Evolutionary conservation across 139 green algal species (phyloP), one percentile per base, ranked within the genome.

Genomic region (Haematococcus lacustris): DNA sequence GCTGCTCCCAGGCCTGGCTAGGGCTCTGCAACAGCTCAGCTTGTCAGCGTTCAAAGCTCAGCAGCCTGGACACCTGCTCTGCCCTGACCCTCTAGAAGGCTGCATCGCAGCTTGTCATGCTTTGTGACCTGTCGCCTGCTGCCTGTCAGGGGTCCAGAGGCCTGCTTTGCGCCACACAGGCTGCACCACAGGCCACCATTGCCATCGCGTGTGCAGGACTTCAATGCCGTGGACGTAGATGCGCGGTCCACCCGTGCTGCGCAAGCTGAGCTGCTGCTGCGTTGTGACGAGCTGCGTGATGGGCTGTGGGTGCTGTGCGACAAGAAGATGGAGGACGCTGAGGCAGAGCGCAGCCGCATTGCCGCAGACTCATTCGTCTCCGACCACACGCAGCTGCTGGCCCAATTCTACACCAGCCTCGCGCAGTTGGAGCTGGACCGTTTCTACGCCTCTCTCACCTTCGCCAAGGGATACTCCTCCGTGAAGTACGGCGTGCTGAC

Each of bases 251-350:
- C 51, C 65, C 40, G 60, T 88, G 28, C 84, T 90, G 60, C 82
- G 1, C 83, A 87, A 69, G 85, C 64, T 25, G 87, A 93, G 85
- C 80, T 92, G 71, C 71, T 90, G 83, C 76, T 94, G 73, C 83
- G 88, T 50, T 70, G 69, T 40, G 85, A 92, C 66, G 89, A 94
- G 83, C 83, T 92, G 73, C 82, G 87, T 1, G 89, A 94, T 30
- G 66, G 71, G 25, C 80, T 94, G 47, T 94, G 89, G 89, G 83
- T 82, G 17, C 33, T 91, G 33, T 92, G 87, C 67, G 89, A 94
- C 73, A 53, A 59, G 39, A 88, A 87, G 74, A 78, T 85, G 60
- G 81, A 86, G 65, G 80, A 82, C 47, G 82, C 79, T 30, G 80
- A 87, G 69, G 80, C 86, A 38, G 77, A 87, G 74, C 73, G 76